Conservation (phyloP, 1,139 yeast genomes). For the Kazachstania sp. region DNA sequence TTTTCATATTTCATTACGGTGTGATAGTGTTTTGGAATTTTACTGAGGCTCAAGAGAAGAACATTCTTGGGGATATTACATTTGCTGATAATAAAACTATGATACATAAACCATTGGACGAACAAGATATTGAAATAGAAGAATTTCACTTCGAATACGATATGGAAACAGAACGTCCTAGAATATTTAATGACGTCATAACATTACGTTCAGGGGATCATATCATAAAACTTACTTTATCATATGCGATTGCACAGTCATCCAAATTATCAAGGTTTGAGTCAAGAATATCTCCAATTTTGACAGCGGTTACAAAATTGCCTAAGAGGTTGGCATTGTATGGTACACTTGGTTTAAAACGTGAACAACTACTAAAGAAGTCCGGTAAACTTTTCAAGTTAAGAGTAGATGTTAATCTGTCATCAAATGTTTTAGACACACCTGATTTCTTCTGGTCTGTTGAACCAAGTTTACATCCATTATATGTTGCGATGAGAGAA, state of each 20-base stretch:
- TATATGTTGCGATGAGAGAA: conserved; percentile 82
- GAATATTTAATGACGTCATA: conserved; percentile 91
- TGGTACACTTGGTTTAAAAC: conserved; percentile 69
- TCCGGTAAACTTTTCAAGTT: conserved; percentile 85
- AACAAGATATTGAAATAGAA: conserved; percentile 89
- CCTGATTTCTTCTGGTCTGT: conserved; percentile 96
- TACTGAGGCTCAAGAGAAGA: conserved; percentile 85
- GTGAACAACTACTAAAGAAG: conserved; percentile 74
- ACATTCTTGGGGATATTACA: conserved; percentile 82
- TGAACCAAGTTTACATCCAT: conserved; percentile 90
- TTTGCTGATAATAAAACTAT: conserved; percentile 43
- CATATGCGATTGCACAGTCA: conserved; percentile 95
- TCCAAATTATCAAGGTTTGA: conserved; percentile 87
- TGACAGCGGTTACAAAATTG: conserved; percentile 75
- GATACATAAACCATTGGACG: conserved; percentile 68
- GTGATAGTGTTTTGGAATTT: conserved; percentile 98
- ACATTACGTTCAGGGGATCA: conserved; percentile 88
- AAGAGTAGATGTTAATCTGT: conserved; percentile 85
- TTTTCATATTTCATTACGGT: conserved; percentile 85
- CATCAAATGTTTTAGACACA: conserved; percentile 88
- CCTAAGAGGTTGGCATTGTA: conserved; percentile 88
- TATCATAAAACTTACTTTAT: conserved; percentile 81
- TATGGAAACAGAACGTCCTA: conserved; percentile 68
- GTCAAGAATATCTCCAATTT: conserved; percentile 75
- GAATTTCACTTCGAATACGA: conserved; percentile 92